Evolutionary conservation across 306 rosid species (phyloP).

Genomic region (Argentina anserina): DNA sequence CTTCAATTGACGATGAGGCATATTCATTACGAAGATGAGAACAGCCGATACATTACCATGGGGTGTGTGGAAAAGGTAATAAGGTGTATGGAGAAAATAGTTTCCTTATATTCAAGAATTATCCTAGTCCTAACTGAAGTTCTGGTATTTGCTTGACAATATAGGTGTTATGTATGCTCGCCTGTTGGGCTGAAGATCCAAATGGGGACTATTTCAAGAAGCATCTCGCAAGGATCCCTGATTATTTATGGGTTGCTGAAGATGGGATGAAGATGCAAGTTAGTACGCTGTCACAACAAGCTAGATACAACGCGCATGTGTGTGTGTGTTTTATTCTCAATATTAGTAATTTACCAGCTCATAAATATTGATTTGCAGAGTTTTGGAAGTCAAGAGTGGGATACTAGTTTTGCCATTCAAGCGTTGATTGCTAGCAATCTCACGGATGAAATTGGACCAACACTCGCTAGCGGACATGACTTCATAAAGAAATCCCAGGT

Average conservation of each 20-base stretch:
- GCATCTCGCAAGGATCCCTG: conserved; percentile 67
- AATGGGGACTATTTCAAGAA: conserved; percentile 65
- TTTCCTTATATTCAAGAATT: too few relatives aligned
- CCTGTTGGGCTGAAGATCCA: conserved; percentile 81
- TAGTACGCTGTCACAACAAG: not conserved
- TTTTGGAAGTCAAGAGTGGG: conserved; percentile 74
- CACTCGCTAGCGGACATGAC: conserved; percentile 54
- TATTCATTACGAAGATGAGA: not conserved
- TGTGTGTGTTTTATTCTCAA: not conserved
- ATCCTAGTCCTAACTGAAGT: not conserved
- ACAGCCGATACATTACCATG: not conserved
- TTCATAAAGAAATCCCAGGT: conserved; percentile 71
- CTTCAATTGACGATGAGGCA: not conserved
- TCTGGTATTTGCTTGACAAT: not conserved
- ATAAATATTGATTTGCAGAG: conserved; percentile 29
- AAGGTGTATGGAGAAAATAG: not conserved
- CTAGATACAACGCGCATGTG: not conserved
- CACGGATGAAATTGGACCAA: conserved; percentile 39
- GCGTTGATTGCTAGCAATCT: conserved; percentile 59
- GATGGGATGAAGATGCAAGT: conserved; percentile 84
- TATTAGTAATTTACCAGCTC: not conserved
- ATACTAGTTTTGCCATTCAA: conserved; percentile 56
- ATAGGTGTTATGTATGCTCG: conserved; percentile 62
- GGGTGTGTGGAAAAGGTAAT: not conserved
- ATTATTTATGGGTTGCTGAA: conserved; percentile 67